Percentiles rank a stretch among this genome's conserved stretches.
phyloP scores from a whole-genome alignment of 2,329 filamentous ascomycete genomes.

The Cladobotryum protrusum region DNA sequence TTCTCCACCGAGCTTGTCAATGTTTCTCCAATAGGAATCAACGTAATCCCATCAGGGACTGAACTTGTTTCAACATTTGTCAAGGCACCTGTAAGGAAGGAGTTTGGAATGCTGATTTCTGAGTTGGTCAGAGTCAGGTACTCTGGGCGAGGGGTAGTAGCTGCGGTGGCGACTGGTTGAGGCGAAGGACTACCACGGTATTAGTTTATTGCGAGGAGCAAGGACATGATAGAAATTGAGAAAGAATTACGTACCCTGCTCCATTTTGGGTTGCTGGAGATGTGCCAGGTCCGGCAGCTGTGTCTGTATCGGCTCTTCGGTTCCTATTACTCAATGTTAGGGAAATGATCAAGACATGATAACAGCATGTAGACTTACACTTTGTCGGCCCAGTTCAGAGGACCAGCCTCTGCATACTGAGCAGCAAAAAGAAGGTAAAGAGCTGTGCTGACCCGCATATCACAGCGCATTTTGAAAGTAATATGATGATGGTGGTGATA shows the following conservation, averaged over 20 bases:
- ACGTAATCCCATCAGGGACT: not conserved
- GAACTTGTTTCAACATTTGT: not conserved
- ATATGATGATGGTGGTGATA: not conserved
- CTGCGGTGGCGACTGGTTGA: not conserved
- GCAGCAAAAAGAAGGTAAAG: constrained; percentile 23
- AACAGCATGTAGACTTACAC: constrained; percentile 18
- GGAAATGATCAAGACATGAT: too few relatives aligned
- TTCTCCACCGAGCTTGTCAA: not conserved
- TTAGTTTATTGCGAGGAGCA: too few relatives aligned
- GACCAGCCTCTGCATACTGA: constrained; percentile 29
- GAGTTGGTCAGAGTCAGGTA: constrained; percentile 7
- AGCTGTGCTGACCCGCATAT: constrained; percentile 16
- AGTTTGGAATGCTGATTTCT: constrained; percentile 9
- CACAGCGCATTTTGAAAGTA: constrained; percentile 18
- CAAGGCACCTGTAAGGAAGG: constrained; percentile 1
- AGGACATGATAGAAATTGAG: too few relatives aligned
- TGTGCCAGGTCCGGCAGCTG: too few relatives aligned
- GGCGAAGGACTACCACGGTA: too few relatives aligned
- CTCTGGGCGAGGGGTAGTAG: constrained; percentile 5
- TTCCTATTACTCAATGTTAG: not conserved
- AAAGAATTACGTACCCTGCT: too few relatives aligned
- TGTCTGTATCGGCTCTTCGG: too few relatives aligned
- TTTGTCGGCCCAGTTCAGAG: constrained; percentile 27
- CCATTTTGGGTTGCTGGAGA: too few relatives aligned
- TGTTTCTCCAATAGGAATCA: constrained; percentile 2